Base-by-base conservation (phyloP, 352 stramenopile species). In the Phytopythium vexans region DNA sequence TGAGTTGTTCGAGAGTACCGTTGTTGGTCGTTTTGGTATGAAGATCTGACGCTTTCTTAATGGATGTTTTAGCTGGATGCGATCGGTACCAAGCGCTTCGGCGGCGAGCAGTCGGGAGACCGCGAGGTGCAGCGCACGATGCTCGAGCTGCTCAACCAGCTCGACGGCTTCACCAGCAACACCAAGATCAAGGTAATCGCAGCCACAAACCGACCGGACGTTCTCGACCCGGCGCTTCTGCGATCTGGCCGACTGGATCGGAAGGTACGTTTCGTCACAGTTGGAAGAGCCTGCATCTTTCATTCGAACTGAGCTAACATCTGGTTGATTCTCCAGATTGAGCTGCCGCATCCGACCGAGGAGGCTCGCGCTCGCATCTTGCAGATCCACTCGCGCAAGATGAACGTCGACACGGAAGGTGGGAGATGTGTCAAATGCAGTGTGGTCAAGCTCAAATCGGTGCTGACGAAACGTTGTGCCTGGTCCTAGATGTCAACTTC, bases 181-280 rank as follows among this genome's bases (percentile, higher is more conserved):
- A 97, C 98, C 48, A 99, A 98, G 68, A 99, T 99, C 74, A 99
- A 99, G 82, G 94, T 98, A 36, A 99, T 99, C 59, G 96, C 96
- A 6, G 97, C 97, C 8, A 99, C 96, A 32, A 99, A 99, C 74
- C 84, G 96, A 52, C 90, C 90, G 27, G 92, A 98, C 70, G 96
- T 99, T 42, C 66, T 99, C 46, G 97, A 99, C 72, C 97, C 97
- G 27, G 97, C 97, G 11, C 77, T 99, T 39, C 74, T 99, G 49
- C 89, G 96, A 66, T 98, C 92, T 31, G 92, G 79, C 52, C 79
- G 79, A 59, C 58, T 89, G 40, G 79, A 99, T 88, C 77, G 97
- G 45, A 97, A 98, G 76, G 98, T 99, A 40, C 6, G 43, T 35
- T 31, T 21, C 11, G 11, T 5, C 27, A 37, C 10, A 27, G 21